Evolutionary conservation across 192 early-diverging fungal genomes (phyloP), one percentile per base, ranked within the genome.

Genomic region (Pecoramyces ruminantium): DNA sequence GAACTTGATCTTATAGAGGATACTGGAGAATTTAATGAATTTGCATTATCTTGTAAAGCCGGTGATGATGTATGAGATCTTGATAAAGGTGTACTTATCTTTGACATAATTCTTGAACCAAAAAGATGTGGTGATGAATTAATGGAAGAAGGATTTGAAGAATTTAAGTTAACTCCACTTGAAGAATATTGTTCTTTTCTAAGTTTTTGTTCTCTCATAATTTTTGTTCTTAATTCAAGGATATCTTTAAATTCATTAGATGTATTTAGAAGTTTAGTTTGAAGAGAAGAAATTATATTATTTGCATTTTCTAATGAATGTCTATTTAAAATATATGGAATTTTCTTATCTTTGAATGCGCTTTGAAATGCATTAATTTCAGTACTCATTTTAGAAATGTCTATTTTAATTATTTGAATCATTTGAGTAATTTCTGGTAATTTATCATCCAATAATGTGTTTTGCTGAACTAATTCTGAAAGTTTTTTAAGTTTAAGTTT

Each of bases 231-330:
- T 40, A 98, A 89, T 84, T 99, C 96, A 18, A 99, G 86, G 15
- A 98, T 94, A 81, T 95, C 92, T 83, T 97, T 98, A 83, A 99
- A 99, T 29, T 89, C 91, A 78, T 92, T 92, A 12, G 93, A 94
- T 15, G 97, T 97, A 80, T 87, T 91, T 4, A 96, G 96, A 58
- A 99, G 87, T 86, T 92, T 94, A 30, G 95, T 93, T 86, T 98
- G 96, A 79, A 99, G 86, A 58, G 91, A 90, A 17, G 96, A 90
- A n/a, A 99, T 94, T 15, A 98, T 95, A 84, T 95, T 95, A 21
- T 92, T 85, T 39, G 94, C 92, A 86, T 99, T 97, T 83, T 99
- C 97, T 78, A 90, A 86, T 21, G 92, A 90, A 82, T 99, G 95
- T 39, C 84, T 78, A 79, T 88, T 84, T 8, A 28, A 18, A 34